Conservation (phyloP, 2,329 filamentous ascomycete genomes). For the Capronia epimyces region DNA sequence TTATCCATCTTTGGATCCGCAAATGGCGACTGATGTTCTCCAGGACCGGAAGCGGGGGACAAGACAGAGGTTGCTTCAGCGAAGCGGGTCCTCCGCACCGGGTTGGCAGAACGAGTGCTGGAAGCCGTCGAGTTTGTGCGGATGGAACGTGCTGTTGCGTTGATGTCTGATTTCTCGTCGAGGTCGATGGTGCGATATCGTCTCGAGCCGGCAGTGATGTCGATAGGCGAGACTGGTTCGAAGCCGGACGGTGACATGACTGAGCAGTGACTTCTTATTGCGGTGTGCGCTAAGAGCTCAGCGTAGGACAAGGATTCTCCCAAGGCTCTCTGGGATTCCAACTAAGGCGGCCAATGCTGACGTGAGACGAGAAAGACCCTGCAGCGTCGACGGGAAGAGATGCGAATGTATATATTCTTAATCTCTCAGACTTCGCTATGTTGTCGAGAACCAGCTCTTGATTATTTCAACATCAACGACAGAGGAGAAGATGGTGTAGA, state of each 20-base stretch:
- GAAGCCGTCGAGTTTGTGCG: constrained; percentile 31
- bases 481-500: constrained; percentile 2
- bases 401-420: constrained; percentile 5
- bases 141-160: constrained; percentile 21
- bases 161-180: constrained; percentile 28
- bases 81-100: constrained; percentile 57
- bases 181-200: constrained; percentile 30
- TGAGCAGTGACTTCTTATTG: constrained; percentile 3
- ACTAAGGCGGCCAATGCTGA: constrained; percentile 16
- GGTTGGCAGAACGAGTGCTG: constrained; percentile 38
- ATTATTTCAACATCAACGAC: constrained; percentile 13
- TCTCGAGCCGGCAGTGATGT: constrained; percentile 35
- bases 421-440: constrained; percentile 7
- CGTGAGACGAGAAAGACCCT: constrained; percentile 20
- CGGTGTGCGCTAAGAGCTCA: constrained; percentile 5
- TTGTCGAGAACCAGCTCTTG: constrained; percentile 25
- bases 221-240: constrained; percentile 37
- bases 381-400: not conserved
- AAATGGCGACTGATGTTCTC: constrained; percentile 46
- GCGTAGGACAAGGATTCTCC: constrained; percentile 15
- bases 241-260: constrained; percentile 28
- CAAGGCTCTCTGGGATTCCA: not conserved
- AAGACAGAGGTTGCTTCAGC: constrained; percentile 61
- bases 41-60: constrained; percentile 52
- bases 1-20: constrained; percentile 45